phyloP scores from a whole-genome alignment of 352 stramenopile species.

The Thraustochytrium sp. region DNA sequence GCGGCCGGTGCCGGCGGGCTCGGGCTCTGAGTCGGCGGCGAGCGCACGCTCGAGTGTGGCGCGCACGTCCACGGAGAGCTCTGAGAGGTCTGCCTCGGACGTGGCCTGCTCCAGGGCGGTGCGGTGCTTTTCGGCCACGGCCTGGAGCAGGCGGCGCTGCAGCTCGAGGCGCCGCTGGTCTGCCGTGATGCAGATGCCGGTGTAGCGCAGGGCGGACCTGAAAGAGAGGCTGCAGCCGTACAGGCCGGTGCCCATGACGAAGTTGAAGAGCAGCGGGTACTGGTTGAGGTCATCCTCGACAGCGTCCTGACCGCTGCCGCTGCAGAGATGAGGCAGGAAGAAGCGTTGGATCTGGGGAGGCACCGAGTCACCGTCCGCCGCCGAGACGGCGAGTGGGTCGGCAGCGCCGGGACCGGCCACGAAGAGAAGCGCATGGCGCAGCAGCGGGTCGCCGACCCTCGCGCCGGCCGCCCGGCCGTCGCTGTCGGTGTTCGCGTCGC shows the following conservation, averaged over 20 bases:
- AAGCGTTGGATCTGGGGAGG: slow-evolving; percentile 20
- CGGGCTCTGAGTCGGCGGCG: too few relatives aligned
- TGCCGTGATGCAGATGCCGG: background rate
- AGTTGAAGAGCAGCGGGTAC: slow-evolving; percentile 33
- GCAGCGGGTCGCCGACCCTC: too few relatives aligned
- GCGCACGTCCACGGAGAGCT: too few relatives aligned
- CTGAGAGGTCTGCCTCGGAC: background rate
- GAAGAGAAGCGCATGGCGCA: background rate
- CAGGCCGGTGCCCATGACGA: slow-evolving; percentile 5
- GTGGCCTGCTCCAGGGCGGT: background rate
- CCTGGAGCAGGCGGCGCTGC: background rate
- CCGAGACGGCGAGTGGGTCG: background rate
- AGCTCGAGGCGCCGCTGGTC: background rate
- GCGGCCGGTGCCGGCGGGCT: too few relatives aligned
- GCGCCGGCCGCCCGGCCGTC: too few relatives aligned
- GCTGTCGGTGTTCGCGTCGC: background rate
- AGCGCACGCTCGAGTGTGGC: too few relatives aligned
- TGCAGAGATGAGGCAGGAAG: slow-evolving; percentile 3
- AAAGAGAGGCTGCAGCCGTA: background rate
- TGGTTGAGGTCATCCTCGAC: background rate
- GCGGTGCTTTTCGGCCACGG: background rate
- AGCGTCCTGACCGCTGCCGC: background rate
- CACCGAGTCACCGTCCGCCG: background rate
- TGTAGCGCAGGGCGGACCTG: background rate
- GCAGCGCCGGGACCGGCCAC: background rate